Percentiles rank a stretch among this genome's conserved stretches.
phyloP scores from a whole-genome alignment of 805 yeast species.

The Candida nanaspora region DNA sequence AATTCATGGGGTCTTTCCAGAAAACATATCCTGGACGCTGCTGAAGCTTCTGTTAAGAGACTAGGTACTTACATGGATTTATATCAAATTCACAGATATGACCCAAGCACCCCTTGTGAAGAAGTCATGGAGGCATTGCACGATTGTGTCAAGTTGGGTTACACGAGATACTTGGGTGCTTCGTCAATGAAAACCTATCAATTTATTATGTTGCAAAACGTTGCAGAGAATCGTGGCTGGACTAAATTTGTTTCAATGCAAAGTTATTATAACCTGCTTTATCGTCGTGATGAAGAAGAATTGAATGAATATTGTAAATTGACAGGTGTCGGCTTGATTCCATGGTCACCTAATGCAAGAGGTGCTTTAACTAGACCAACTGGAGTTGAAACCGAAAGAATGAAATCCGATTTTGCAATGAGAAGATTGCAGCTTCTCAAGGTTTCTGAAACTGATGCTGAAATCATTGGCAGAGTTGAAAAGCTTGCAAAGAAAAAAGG shows the following conservation, averaged over 20 bases:
- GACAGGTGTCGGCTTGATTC: slow-evolving; percentile 48
- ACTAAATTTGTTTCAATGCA: slow-evolving; percentile 55
- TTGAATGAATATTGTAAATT: slow-evolving; percentile 46
- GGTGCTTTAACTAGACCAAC: slow-evolving; percentile 48
- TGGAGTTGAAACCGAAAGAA: neutral
- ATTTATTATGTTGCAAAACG: slow-evolving; percentile 45
- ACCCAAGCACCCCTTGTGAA: slow-evolving; percentile 36
- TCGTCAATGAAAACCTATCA: slow-evolving; percentile 52
- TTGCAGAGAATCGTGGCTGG: slow-evolving; percentile 53
- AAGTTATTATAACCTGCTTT: slow-evolving; percentile 45
- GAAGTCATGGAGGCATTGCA: slow-evolving; percentile 54
- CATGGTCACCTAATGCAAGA: slow-evolving; percentile 55
- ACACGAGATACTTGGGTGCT: slow-evolving; percentile 53
- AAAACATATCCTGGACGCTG: slow-evolving; percentile 41
- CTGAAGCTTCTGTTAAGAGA: slow-evolving; percentile 30
- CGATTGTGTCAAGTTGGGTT: slow-evolving; percentile 40
- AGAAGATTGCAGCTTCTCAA: neutral
- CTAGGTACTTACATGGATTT: slow-evolving; percentile 47
- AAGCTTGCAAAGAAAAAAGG: slow-evolving; percentile 39
- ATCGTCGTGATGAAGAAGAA: slow-evolving; percentile 66
- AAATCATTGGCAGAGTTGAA: slow-evolving; percentile 46
- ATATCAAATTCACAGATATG: slow-evolving; percentile 51
- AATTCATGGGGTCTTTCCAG: slow-evolving; percentile 37
- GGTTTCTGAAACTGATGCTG: slow-evolving; percentile 20
- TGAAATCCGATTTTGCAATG: neutral